phyloP scores from a whole-genome alignment of 495 filamentous ascomycete genomes.

The Aspergillus ellipticus region DNA sequence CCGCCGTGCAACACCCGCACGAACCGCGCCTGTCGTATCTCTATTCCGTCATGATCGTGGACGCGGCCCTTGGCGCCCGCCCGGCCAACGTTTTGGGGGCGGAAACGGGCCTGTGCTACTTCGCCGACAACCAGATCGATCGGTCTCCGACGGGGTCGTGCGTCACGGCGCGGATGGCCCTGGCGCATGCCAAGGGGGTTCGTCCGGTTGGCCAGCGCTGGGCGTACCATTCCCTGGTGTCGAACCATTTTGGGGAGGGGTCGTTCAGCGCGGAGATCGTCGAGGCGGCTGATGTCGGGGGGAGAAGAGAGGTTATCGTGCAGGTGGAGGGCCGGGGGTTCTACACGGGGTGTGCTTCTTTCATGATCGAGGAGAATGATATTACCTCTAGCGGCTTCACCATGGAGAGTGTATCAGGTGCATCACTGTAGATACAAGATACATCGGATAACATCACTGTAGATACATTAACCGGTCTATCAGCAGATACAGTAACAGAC shows the following conservation, averaged over 20 bases:
- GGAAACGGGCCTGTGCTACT: constrained; percentile 25
- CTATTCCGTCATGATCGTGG: constrained; percentile 27
- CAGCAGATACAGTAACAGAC: no score
- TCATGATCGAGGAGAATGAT: constrained; percentile 15
- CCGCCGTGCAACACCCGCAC: constrained; percentile 17
- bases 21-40: constrained; percentile 21
- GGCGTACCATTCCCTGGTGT: constrained; percentile 29
- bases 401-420: constrained; percentile 3
- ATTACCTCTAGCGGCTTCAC: constrained; percentile 13
- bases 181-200: constrained; percentile 18
- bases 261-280: constrained; percentile 15
- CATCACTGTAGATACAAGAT: no score
- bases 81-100: constrained; percentile 8
- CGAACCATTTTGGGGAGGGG: constrained; percentile 17
- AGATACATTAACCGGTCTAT: no score
- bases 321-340: constrained; percentile 17
- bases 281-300: background rate
- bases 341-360: constrained; percentile 13
- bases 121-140: constrained; percentile 24
- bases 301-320: background rate
- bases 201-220: constrained; percentile 13
- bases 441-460: no score
- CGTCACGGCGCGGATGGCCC: constrained; percentile 19
- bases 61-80: constrained; percentile 4
- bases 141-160: constrained; percentile 27